phyloP scores from a whole-genome alignment of 2,329 filamentous ascomycete genomes.

The Colletotrichum lini region DNA sequence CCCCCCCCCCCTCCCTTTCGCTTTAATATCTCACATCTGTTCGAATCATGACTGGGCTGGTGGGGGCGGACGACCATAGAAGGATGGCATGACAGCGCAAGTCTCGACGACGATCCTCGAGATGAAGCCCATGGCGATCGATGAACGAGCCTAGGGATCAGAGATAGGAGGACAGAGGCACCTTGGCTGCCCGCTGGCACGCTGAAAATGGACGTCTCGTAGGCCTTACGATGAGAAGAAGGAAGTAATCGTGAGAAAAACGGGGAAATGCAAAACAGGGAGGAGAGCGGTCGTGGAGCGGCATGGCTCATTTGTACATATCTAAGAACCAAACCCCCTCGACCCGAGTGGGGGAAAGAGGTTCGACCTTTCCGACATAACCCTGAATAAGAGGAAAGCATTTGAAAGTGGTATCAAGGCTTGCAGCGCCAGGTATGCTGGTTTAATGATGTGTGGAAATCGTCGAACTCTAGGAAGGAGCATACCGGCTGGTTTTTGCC shows the following conservation, averaged over 20 bases:
- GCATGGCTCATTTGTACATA: constrained; percentile 39
- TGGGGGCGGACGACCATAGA: constrained; percentile 39
- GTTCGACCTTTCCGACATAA: constrained; percentile 33
- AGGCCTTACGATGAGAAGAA: constrained; percentile 4
- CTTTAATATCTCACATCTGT: constrained; percentile 39
- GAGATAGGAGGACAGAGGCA: constrained; percentile 14
- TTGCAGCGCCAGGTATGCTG: constrained; percentile 16
- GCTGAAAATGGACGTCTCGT: constrained; percentile 9
- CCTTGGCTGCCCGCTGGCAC: constrained; percentile 13
- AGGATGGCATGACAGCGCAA: constrained; percentile 34
- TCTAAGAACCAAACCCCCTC: constrained; percentile 20
- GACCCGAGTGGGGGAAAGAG: constrained; percentile 15
- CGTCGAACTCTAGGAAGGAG: not conserved
- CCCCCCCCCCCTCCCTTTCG: no score
- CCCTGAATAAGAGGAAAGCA: constrained; percentile 34
- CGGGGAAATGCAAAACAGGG: constrained; percentile 19
- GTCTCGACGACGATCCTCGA: constrained; percentile 31
- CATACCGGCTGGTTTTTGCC: not conserved
- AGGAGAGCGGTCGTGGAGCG: constrained; percentile 27
- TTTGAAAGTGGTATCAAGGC: constrained; percentile 34
- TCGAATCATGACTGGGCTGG: constrained; percentile 37
- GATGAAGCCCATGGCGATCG: constrained; percentile 29
- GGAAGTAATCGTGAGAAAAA: not conserved
- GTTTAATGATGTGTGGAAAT: constrained; percentile 15
- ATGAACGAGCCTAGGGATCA: constrained; percentile 18